Percentiles rank a stretch among this genome's conserved stretches.
phyloP scores from a whole-genome alignment of 306 rosid genomes.

The Glycine tomentella region DNA sequence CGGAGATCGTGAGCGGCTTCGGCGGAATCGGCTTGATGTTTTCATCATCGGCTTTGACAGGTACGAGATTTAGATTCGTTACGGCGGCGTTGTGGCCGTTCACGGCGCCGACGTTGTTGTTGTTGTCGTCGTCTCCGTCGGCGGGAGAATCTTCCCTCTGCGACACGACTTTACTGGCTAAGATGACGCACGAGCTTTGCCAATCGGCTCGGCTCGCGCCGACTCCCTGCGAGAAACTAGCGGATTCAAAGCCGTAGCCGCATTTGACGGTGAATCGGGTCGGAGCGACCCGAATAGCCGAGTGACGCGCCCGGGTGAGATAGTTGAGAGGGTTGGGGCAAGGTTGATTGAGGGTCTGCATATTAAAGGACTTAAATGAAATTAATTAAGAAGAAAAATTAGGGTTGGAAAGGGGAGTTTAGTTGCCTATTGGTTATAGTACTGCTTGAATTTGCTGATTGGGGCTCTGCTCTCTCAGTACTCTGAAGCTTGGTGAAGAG shows the following conservation, averaged over 20 bases:
- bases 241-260: conserved; percentile 57
- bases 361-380: conserved; percentile 21
- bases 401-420: too few species aligned
- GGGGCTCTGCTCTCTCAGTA: too few species aligned
- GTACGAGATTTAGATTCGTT: conserved; percentile 72
- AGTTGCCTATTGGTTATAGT: too few species aligned
- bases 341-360: conserved; percentile 67
- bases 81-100: conserved; percentile 72
- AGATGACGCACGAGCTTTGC: conserved; percentile 88
- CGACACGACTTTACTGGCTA: conserved; percentile 73
- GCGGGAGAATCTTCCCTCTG: conserved; percentile 57
- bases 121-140: conserved; percentile 52
- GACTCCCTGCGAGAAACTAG: conserved; percentile 41
- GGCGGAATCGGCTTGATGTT: conserved; percentile 50
- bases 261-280: conserved; percentile 55
- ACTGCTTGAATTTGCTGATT: not conserved
- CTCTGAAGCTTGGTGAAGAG: conserved; percentile 60
- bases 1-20: conserved; percentile 78
- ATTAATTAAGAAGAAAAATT: not conserved
- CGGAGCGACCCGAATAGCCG: conserved; percentile 35
- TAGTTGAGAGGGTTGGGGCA: conserved; percentile 40
- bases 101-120: conserved; percentile 52
- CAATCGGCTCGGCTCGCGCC: conserved; percentile 72
- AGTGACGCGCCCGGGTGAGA: conserved; percentile 35
- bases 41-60: conserved; percentile 36